Percentiles rank a stretch among this genome's conserved stretches.
These are phyloP conservation scores for Gentiana macrophylla DNA, from an alignment of 257 asterid species.

Conservation along the genomic window DNA sequence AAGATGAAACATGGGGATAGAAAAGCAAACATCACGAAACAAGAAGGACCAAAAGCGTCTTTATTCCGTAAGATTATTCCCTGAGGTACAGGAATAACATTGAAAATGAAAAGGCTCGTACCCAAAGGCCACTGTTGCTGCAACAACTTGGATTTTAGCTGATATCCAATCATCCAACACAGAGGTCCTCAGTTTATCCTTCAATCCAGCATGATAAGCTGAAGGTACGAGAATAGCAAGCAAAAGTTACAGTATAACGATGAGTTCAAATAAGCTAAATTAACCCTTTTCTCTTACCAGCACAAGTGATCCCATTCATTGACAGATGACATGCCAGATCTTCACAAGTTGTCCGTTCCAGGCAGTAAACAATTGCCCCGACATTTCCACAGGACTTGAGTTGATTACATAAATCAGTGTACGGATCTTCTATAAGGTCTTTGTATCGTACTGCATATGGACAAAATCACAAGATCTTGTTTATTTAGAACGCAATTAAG, in stretches of 20 bases:
- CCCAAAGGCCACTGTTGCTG: slow-evolving; percentile 99
- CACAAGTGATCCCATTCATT: slow-evolving; percentile 60
- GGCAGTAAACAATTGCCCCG: slow-evolving; percentile 90
- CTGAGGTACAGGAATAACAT: background rate
- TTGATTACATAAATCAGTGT: slow-evolving; percentile 64
- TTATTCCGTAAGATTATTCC: background rate
- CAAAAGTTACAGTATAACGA: slow-evolving; percentile 14
- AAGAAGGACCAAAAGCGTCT: background rate
- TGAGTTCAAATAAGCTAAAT: slow-evolving; percentile 8
- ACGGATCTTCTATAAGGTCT: slow-evolving; percentile 79
- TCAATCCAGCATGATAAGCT: slow-evolving; percentile 98
- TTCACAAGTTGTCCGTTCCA: slow-evolving; percentile 86
- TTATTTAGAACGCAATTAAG: slow-evolving; percentile 3
- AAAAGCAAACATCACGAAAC: background rate
- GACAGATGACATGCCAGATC: slow-evolving; percentile 70
- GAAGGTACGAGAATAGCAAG: slow-evolving; percentile 14
- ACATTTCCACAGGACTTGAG: slow-evolving; percentile 71
- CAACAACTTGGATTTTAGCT: slow-evolving; percentile 82
- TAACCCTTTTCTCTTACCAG: slow-evolving; percentile 42
- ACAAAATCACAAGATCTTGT: slow-evolving; percentile 12
- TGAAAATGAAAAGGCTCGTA: slow-evolving; percentile 20
- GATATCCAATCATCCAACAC: slow-evolving; percentile 89
- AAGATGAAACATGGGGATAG: background rate
- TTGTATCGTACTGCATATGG: slow-evolving; percentile 80
- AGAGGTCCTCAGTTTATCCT: slow-evolving; percentile 67